Evolutionary conservation across 1,139 yeast genomes (phyloP), one percentile per base, ranked within the genome.

Genomic region (Hemisphaericaspora subhashii): DNA sequence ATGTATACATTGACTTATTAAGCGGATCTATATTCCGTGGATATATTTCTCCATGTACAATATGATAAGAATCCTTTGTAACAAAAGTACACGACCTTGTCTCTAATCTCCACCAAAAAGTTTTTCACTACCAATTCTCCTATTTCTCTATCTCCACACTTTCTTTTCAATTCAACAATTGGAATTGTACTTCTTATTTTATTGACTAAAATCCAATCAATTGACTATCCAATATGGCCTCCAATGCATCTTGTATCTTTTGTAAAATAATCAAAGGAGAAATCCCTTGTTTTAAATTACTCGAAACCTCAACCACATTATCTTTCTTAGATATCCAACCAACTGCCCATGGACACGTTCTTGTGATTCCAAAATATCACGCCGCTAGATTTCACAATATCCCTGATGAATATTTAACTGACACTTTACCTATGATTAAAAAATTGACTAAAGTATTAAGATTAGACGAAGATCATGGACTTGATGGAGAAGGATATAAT

Each of bases 241-340:
- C 50, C 9, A 38, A 40, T 28, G 45, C 52, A 30, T 33, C 80
- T 35, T 90, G 98, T 66, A 79, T 90, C 52, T 90, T 90, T 60
- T 90, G 98, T 72, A 87, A 88, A 56, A 90, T 90, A 62, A 81
- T 90, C 66, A 86, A 86, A 58, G 95, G 96, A 39, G 96, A 90
- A 53, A 90, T 90, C 55, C 98, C 98, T 30, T 85, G 95, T 5
- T 77, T 86, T 67, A 90, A 90, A 62, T 70, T 90, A 50, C 74
- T 85, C 50, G 98, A 90, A 62, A 87, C 97, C 15, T 73, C 84
- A 44, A 74, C 77, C 53, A 68, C 86, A 4, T 86, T 80, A 58
- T 87, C 97, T 0, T 92, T 90, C 60, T 74, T 92, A 57, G 98
- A 90, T 57, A 89, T 90, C 55, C 90, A 87, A 53, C 98, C 98